Base-by-base conservation (phyloP, 306 rosid species). In the Begonia fuchsioides region DNA sequence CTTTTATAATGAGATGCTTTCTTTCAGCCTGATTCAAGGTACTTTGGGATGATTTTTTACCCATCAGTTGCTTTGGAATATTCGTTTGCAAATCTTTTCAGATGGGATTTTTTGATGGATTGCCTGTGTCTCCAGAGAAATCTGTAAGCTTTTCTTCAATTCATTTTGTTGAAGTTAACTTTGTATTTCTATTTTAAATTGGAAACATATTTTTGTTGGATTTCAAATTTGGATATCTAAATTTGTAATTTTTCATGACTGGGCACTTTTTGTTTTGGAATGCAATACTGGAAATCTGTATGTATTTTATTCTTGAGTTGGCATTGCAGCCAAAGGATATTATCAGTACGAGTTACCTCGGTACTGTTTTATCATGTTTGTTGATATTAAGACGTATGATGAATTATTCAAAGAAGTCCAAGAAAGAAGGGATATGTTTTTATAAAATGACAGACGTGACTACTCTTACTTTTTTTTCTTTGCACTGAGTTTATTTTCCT, bases 91-190 rank as follows among this genome's bases (percentile, higher is more conserved):
- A 65, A 71, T 66, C 58, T 56, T n/a, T 60, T 61, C 57, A 52
- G 54, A 92, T 92, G 98, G 98, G 96, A 60, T 51, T 79, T 67
- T 92, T 92, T 55, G 98, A 92, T 52, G 96, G 79, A 43, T 71
- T 92, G 65, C 96, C 98, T 2, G 64, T 92, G 59, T 79, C 96
- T 69, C 56, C 86, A 0, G 92, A 71, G 41, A 92, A 85, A 81
- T 70, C 47, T 41, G 98, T 92, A 74, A 75, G 94, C 57, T 62
- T 39, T 32, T 38, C 32, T 17, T 51, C 52, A 38, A 11, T 38
- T 46, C 12, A 43, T 60, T 17, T 11, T 15, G 46, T 57, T 50
- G 12, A 55, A 51, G 63, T 50, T 47, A 39, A 41, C 32, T 56
- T 17, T 13, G 2, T 57, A 49, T 13, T 38, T 4, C 14, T 7